phyloP scores from a whole-genome alignment of 257 asterid species.

The Coffea canephora region DNA sequence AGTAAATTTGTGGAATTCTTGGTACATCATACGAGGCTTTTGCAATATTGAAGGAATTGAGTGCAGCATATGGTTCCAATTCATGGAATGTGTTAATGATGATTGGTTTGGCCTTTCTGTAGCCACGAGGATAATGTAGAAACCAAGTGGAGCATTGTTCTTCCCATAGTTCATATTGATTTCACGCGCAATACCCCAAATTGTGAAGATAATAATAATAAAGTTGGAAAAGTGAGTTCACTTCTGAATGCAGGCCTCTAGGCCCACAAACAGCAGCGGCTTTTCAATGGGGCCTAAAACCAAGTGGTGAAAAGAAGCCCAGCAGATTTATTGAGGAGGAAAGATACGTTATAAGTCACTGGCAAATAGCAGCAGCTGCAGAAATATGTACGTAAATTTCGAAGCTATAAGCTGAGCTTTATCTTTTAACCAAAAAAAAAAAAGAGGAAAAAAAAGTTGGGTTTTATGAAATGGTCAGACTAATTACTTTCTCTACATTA shows the following conservation, averaged over 20 bases:
- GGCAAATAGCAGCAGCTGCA: too few species aligned
- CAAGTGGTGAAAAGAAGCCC: background rate
- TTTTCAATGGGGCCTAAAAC: background rate
- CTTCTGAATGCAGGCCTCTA: background rate
- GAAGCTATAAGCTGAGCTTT: too few species aligned
- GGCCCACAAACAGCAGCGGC: background rate
- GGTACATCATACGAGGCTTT: background rate
- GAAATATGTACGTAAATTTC: too few species aligned
- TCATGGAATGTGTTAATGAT: conserved; percentile 19
- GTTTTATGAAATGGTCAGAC: too few species aligned
- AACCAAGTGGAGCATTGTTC: background rate
- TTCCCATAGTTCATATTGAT: too few species aligned
- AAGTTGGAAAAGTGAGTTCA: background rate
- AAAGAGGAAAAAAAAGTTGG: too few species aligned
- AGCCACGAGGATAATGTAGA: background rate
- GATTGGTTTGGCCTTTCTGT: conserved; percentile 16
- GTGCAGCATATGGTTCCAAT: conserved; percentile 19
- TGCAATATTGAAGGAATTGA: background rate
- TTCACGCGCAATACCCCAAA: too few species aligned
- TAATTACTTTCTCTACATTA: too few species aligned
- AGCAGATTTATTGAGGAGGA: too few species aligned
- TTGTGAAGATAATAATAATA: too few species aligned
- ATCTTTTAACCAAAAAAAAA: too few species aligned
- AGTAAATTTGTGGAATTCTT: conserved; percentile 15
- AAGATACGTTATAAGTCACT: too few species aligned